Conservation (phyloP, 1,139 yeast species). For the Pichia sp. region DNA sequence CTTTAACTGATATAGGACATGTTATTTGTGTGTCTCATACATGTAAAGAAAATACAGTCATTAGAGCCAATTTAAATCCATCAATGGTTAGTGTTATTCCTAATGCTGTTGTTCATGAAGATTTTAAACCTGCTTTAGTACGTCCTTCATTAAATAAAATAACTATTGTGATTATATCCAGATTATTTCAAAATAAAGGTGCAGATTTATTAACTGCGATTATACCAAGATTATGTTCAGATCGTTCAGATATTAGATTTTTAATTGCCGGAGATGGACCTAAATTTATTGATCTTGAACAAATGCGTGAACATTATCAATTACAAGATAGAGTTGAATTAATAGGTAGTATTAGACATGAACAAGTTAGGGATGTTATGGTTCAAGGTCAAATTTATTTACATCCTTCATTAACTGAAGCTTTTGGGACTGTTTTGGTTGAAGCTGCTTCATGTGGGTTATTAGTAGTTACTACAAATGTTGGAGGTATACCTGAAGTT, state of each 20-base stretch:
- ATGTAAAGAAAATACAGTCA: slow-evolving; percentile 90
- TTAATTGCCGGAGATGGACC: slow-evolving; percentile 98
- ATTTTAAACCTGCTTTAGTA: slow-evolving; percentile 56
- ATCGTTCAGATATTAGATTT: slow-evolving; percentile 62
- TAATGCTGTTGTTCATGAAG: slow-evolving; percentile 84
- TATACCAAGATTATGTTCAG: slow-evolving; percentile 74
- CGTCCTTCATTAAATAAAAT: slow-evolving; percentile 35
- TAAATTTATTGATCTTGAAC: slow-evolving; percentile 85
- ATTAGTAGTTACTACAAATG: slow-evolving; percentile 88
- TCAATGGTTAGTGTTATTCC: slow-evolving; percentile 82
- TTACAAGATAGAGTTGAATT: slow-evolving; percentile 83
- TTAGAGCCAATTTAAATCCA: slow-evolving; percentile 81
- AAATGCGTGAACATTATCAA: slow-evolving; percentile 83
- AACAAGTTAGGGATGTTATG: slow-evolving; percentile 90
- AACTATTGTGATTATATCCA: slow-evolving; percentile 84
- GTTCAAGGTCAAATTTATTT: slow-evolving; percentile 87
- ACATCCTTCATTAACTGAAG: slow-evolving; percentile 93
- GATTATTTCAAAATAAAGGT: slow-evolving; percentile 95
- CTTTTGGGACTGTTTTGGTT: slow-evolving; percentile 94
- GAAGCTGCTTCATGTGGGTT: slow-evolving; percentile 98
- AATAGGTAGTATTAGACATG: slow-evolving; percentile 85
- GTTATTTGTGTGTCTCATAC: slow-evolving; percentile 95
- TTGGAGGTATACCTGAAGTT: slow-evolving; percentile 98
- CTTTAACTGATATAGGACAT: slow-evolving; percentile 82
- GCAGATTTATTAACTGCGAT: slow-evolving; percentile 82